Evolutionary conservation across 345 rosid species (phyloP), one percentile per base, ranked within the genome.

Genomic region (Populus ilicifolia): DNA sequence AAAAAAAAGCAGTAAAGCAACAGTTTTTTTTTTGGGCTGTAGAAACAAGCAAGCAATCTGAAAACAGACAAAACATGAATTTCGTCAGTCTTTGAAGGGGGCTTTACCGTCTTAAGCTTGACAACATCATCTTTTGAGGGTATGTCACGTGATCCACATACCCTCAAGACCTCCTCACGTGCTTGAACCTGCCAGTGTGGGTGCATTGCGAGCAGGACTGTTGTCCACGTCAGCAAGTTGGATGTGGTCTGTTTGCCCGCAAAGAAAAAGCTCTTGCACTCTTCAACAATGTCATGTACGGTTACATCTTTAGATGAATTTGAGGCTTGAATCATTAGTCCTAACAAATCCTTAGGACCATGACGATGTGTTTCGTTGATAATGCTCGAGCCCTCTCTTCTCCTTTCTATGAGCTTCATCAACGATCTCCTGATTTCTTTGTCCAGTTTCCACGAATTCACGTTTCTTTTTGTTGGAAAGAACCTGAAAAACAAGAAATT

Each of bases 221-320:
- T 79, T 1, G 93, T 89, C 97, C 97, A 93, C 63, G 87, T 85
- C 13, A 91, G 89, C 72, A 91, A 75, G 33, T 79, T 81, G 8
- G 98, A 83, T 0, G 96, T 90, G 78, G 94, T 93, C 80, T 91
- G 93, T 71, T 90, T 88, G 14, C 94, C 96, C 8, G 93, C 93
- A 7, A 91, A 74, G 82, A 91, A 87, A 75, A 93, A 90, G 67
- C 88, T 66, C 70, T 90, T 90, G 79, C 94, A 91, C 79, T 93
- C 97, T 74, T 90, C 94, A 0, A 91, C 77, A 5, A 82, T 82
- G 82, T 82, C 85, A 48, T 71, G 69, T 3, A 79, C 74, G 9
- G 77, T 83, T 70, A 93, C 92, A 48, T 90, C 87, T 39, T 80
- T 14, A 54, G 76, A 46, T 73, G 78, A 35, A 65, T 87, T 68